Evolutionary conservation across 2,329 filamentous ascomycete species (phyloP).

Genomic region (Microascus cirrosus): DNA sequence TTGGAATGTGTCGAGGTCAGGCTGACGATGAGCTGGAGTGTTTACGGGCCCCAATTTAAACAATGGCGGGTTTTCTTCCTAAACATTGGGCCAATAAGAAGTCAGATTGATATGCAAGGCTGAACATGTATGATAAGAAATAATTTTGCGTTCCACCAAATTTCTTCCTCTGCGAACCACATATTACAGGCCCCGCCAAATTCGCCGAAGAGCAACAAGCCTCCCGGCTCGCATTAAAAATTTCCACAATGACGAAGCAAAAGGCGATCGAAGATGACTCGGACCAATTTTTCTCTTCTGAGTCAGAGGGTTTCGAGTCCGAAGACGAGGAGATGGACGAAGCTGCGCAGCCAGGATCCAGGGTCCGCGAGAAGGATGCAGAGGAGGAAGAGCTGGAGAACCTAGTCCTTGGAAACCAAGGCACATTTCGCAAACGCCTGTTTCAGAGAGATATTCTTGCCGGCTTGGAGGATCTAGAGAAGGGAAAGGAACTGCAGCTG

Average conservation of each 20-base stretch:
- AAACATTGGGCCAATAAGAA: neutral
- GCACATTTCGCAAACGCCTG: conserved; percentile 68
- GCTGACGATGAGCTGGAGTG: neutral
- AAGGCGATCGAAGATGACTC: neutral
- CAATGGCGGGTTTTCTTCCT: neutral
- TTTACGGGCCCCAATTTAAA: neutral
- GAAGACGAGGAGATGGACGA: conserved; percentile 15
- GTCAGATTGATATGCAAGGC: neutral
- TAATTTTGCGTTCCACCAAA: conserved; percentile 2
- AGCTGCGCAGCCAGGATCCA: conserved; percentile 7
- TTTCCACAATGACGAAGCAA: neutral
- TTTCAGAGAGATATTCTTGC: conserved; percentile 37
- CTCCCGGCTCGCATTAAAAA: neutral
- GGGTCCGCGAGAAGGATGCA: conserved; percentile 56
- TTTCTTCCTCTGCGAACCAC: neutral
- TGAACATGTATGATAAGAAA: conserved; percentile 1
- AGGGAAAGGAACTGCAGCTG: conserved; percentile 19
- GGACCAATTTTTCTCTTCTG: conserved; percentile 10
- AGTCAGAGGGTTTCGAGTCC: conserved; percentile 9
- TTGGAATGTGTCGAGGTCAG: neutral
- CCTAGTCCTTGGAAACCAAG: conserved; percentile 76
- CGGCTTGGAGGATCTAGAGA: conserved; percentile 17
- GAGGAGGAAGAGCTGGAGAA: conserved; percentile 79
- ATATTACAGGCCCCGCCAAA: neutral
- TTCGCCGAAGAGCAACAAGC: neutral